phyloP scores from a whole-genome alignment of 768 basidiomycete genomes.

The Austroboletus festivus region DNA sequence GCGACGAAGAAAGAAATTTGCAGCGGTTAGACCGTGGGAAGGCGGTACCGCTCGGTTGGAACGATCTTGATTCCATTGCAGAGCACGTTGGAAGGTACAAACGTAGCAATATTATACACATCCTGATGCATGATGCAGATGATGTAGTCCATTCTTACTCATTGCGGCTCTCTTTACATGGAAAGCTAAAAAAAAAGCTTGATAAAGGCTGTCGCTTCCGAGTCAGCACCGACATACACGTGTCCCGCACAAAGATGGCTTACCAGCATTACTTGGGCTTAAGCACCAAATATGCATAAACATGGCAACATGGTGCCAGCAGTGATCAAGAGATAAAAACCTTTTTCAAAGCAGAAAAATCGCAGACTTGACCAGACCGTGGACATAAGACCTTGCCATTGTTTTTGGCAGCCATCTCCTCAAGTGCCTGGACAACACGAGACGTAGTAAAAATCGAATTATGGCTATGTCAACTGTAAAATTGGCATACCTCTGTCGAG shows the following conservation, averaged over 20 bases:
- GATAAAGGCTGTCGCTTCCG: conserved; percentile 23
- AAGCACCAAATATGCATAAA: no score
- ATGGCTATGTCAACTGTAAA: conserved; percentile 8
- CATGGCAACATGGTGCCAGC: background rate
- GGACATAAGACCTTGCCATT: conserved; percentile 84
- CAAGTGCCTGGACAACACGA: conserved; percentile 57
- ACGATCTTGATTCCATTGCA: conserved; percentile 27
- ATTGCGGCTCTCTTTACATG: conserved; percentile 18
- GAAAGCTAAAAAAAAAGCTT: conserved; percentile 11
- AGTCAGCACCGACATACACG: conserved; percentile 11
- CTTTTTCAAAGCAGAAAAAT: conserved; percentile 69
- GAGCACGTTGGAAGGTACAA: conserved; percentile 23
- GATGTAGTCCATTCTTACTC: conserved; percentile 2
- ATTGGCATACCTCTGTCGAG: conserved; percentile 72
- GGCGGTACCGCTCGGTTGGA: conserved; percentile 3
- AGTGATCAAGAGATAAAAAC: conserved; percentile 79
- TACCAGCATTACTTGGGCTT: background rate
- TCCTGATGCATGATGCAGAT: background rate
- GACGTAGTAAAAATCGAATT: no score
- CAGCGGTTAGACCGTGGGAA: conserved; percentile 11
- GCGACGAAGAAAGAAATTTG: background rate
- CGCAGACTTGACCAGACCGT: conserved; percentile 60
- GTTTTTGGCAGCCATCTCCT: conserved; percentile 83
- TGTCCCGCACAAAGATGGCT: conserved; percentile 4
- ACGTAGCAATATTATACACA: conserved; percentile 1